A percentile compares a stretch with the other conserved stretches of the same genome.
Conservation (phyloP, 192 early-diverging fungal genomes). For the Entophlyctis luteolus region DNA sequence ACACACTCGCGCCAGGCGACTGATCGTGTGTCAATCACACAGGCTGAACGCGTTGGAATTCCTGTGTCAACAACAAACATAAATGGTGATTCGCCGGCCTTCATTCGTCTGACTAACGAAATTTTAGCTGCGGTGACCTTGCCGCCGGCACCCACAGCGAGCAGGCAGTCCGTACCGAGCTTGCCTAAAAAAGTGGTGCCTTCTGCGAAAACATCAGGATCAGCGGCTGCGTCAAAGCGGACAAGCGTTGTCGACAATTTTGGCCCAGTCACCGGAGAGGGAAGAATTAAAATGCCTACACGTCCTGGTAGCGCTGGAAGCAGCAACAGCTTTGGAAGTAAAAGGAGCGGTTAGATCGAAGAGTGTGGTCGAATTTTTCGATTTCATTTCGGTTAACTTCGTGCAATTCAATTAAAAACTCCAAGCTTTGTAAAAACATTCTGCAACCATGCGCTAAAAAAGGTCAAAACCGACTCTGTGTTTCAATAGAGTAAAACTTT, state of each 20-base stretch:
- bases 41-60: not conserved
- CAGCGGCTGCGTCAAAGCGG: not conserved
- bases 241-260: not conserved
- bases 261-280: conserved; percentile 21
- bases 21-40: no score
- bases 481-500: no score
- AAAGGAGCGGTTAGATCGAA: no score
- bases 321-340: conserved; percentile 13
- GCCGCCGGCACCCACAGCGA: conserved; percentile 3
- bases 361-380: no score
- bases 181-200: not conserved
- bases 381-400: no score
- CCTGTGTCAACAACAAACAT: conserved; percentile 36
- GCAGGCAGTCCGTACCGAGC: not conserved
- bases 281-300: conserved; percentile 24
- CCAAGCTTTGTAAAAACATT: no score
- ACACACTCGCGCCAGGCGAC: conserved; percentile 6
- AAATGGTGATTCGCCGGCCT: conserved; percentile 10
- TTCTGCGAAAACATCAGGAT: not conserved
- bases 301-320: conserved; percentile 25
- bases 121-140: not conserved
- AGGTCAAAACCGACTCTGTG: no score
- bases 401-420: no score
- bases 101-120: not conserved
- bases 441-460: no score